Base-by-base conservation (phyloP, 805 yeast species). In the Candida easanensis region DNA sequence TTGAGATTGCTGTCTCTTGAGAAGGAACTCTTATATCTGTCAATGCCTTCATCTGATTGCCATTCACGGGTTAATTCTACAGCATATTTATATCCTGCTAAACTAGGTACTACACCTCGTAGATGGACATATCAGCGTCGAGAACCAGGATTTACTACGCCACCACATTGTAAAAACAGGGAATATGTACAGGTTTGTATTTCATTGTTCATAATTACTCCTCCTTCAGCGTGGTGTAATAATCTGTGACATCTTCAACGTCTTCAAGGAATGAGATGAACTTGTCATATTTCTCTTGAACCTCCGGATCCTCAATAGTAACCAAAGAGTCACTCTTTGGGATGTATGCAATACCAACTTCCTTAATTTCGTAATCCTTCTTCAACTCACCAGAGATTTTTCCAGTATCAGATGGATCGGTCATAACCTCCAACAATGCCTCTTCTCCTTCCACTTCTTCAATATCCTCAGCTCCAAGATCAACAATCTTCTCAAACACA, bases 201-300 rank as follows among this genome's bases (percentile, higher is more conserved):
- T 15, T n/a, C 33, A 11, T 10, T 9, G 27, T 14, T 14, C 8
- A 33, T 15, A 6, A 11, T 16, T 6, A 16, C 13, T 25, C 30
- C 30, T 70, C 74, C 36, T 68, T 73, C 52, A 78, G 68, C 60
- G 88, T 91, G 23, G 87, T 76, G 65, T 86, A 87, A 46, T 86
- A 79, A 49, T 79, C 88, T 6, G 88, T 80, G 17, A 91, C 86
- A 54, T 93, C 98, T 38, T 84, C 88, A n/a, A 88, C 67, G 26
- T 82, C 88, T 41, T 88, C 95, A 36, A 91, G 68, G 37, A 71
- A 70, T 18, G 62, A 67, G 26, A 83, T 61, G 27, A 89, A 77
- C 56, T 79, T 84, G 14, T 74, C 73, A 53, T 79, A 74, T 28
- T 71, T 70, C 46, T 70, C 73, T 45, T 63, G 68, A 7, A 71